Percentiles rank a stretch among this genome's conserved stretches.
phyloP scores from a whole-genome alignment of 495 filamentous ascomycete species.

The Lepidopterella palustris region DNA sequence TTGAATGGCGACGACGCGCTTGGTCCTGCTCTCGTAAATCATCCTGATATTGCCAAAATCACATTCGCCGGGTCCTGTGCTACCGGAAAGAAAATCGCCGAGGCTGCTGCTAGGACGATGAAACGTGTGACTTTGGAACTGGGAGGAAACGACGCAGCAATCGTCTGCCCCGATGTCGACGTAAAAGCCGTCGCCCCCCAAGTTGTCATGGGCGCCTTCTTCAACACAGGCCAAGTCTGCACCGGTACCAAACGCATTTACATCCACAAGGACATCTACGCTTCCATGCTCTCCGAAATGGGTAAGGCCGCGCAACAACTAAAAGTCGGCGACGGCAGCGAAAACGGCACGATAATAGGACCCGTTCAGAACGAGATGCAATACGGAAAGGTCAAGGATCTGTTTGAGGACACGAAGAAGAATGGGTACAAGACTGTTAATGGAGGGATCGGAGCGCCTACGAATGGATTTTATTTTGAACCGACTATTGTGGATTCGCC shows the following conservation, averaged over 20 bases:
- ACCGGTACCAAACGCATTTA: constrained; percentile 55
- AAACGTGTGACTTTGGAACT: constrained; percentile 51
- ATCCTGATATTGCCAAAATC: constrained; percentile 35
- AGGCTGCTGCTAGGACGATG: constrained; percentile 29
- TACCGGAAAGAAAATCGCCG: constrained; percentile 36
- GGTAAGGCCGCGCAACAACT: constrained; percentile 45
- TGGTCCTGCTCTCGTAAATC: constrained; percentile 29
- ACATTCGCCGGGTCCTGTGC: constrained; percentile 33
- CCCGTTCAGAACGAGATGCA: constrained; percentile 56
- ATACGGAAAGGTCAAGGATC: constrained; percentile 31
- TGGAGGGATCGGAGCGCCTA: constrained; percentile 7
- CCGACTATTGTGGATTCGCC: constrained; percentile 34
- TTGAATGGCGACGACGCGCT: constrained; percentile 46
- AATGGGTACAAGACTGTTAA: constrained; percentile 24
- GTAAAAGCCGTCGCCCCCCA: constrained; percentile 46
- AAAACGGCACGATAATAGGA: constrained; percentile 43
- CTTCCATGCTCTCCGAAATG: constrained; percentile 46
- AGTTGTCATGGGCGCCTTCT: constrained; percentile 48
- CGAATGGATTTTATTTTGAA: constrained; percentile 29
- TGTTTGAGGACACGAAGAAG: constrained; percentile 27
- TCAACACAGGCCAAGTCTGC: constrained; percentile 54
- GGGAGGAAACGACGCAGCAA: constrained; percentile 59
- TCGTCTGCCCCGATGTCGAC: constrained; percentile 57
- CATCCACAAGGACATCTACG: constrained; percentile 57
- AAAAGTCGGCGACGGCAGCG: constrained; percentile 43